Conservation (phyloP, 2,329 filamentous ascomycete species). For the Aspergillus sp. region DNA sequence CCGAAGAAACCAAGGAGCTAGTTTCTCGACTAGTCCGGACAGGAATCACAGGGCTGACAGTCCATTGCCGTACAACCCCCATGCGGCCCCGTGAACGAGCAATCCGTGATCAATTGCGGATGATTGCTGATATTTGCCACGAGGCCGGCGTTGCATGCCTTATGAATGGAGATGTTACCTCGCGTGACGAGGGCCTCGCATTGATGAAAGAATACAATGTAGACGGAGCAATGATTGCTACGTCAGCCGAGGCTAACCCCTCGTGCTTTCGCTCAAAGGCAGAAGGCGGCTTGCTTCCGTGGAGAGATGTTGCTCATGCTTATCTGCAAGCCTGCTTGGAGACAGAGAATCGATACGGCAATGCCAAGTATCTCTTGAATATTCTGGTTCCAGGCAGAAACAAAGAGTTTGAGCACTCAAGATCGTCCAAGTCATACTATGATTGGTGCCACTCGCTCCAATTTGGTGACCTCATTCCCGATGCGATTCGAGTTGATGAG, state of each 20-base stretch:
- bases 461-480: constrained; percentile 55
- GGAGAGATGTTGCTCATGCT: constrained; percentile 68
- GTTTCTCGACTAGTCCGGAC: constrained; percentile 74
- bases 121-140: constrained; percentile 74
- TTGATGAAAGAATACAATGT: constrained; percentile 74
- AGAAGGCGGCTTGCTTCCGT: constrained; percentile 64
- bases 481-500: constrained; percentile 60
- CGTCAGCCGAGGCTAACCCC: constrained; percentile 81
- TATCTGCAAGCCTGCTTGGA: constrained; percentile 69
- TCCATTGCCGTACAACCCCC: constrained; percentile 92
- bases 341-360: constrained; percentile 78
- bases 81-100: constrained; percentile 89
- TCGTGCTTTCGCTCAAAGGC: constrained; percentile 65
- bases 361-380: constrained; percentile 84
- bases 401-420: constrained; percentile 60
- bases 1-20: constrained; percentile 67
- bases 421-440: constrained; percentile 62
- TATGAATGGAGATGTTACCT: constrained; percentile 89
- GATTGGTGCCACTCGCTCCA: constrained; percentile 61
- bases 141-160: constrained; percentile 84
- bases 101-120: constrained; percentile 75
- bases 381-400: constrained; percentile 71
- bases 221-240: constrained; percentile 96
- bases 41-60: constrained; percentile 83
- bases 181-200: constrained; percentile 61